Percentiles rank a stretch among this genome's conserved stretches.
Conservation (phyloP, 2,329 filamentous ascomycete species). For the Xylaria multiplex region DNA sequence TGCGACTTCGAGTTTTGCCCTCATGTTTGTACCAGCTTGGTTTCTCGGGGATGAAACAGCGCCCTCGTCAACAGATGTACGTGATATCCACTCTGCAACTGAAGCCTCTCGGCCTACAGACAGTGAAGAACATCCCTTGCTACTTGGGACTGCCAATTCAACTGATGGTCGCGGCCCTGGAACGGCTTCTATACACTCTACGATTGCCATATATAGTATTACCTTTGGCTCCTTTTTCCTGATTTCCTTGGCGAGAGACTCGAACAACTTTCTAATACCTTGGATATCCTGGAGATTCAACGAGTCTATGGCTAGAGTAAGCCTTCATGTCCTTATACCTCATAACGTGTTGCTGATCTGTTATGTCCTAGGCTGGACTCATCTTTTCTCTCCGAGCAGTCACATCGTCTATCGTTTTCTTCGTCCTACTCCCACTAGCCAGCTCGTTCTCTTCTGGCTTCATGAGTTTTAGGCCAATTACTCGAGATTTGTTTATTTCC, state of each 20-base stretch:
- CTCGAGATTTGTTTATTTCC: slow-evolving; percentile 23
- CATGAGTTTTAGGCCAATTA: background rate
- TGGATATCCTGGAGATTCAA: slow-evolving; percentile 35
- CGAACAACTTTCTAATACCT: slow-evolving; percentile 31
- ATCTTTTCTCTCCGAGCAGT: slow-evolving; percentile 28
- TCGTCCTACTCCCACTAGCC: slow-evolving; percentile 20
- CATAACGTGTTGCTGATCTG: background rate
- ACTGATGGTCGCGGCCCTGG: background rate
- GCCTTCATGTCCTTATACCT: background rate
- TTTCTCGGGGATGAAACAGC: slow-evolving; percentile 12
- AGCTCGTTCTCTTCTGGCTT: slow-evolving; percentile 15
- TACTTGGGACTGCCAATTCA: background rate
- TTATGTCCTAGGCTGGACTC: slow-evolving; percentile 18
- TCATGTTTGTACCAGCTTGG: slow-evolving; percentile 25
- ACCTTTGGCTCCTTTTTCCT: slow-evolving; percentile 29
- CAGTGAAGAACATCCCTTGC: slow-evolving; percentile 22
- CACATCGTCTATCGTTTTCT: slow-evolving; percentile 27
- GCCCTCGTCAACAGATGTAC: slow-evolving; percentile 1
- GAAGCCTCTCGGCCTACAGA: background rate
- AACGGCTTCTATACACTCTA: background rate
- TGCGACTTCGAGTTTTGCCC: slow-evolving; percentile 18
- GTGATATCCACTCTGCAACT: slow-evolving; percentile 1
- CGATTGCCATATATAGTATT: slow-evolving; percentile 8
- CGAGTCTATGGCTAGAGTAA: slow-evolving; percentile 26
- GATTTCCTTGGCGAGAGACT: slow-evolving; percentile 25